Evolutionary conservation across 257 asterid genomes (phyloP).

Genomic region (Cordia subcordata): DNA sequence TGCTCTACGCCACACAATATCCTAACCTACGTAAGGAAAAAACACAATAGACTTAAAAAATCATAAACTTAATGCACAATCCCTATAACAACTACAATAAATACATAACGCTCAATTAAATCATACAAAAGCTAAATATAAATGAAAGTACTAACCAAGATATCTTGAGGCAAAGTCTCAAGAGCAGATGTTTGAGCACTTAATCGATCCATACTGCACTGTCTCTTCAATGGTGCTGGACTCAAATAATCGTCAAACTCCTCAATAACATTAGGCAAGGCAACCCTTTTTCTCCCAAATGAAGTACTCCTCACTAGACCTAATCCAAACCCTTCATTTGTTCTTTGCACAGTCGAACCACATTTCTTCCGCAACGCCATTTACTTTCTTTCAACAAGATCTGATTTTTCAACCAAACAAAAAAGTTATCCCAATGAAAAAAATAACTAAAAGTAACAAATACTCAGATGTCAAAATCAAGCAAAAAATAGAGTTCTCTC

Average conservation of each 20-base stretch:
- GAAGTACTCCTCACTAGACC: slow-evolving; percentile 54
- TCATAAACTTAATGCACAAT: not conserved
- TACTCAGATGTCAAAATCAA: slow-evolving; percentile 2
- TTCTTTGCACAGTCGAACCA: slow-evolving; percentile 14
- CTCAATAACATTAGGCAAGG: slow-evolving; percentile 24
- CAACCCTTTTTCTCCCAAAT: slow-evolving; percentile 61
- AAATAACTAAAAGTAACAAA: not conserved
- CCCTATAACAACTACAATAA: not conserved
- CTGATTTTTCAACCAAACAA: slow-evolving; percentile 10
- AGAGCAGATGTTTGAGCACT: slow-evolving; percentile 27
- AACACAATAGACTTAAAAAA: not conserved
- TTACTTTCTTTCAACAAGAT: slow-evolving; percentile 24
- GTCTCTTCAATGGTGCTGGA: slow-evolving; percentile 35
- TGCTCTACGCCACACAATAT: slow-evolving; percentile 78
- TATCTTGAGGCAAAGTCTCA: slow-evolving; percentile 22
- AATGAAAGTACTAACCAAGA: slow-evolving; percentile 14
- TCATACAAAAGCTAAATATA: not conserved
- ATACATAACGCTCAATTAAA: not conserved
- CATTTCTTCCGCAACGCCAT: slow-evolving; percentile 26
- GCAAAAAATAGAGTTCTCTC: not conserved
- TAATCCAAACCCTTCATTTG: slow-evolving; percentile 26
- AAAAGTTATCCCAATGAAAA: not conserved
- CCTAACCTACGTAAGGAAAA: slow-evolving; percentile 40
- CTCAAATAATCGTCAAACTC: slow-evolving; percentile 15
- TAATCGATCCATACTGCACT: slow-evolving; percentile 24